Evolutionary conservation across 495 filamentous ascomycete species (phyloP).

Genomic region (Pseudevernia furfuracea): DNA sequence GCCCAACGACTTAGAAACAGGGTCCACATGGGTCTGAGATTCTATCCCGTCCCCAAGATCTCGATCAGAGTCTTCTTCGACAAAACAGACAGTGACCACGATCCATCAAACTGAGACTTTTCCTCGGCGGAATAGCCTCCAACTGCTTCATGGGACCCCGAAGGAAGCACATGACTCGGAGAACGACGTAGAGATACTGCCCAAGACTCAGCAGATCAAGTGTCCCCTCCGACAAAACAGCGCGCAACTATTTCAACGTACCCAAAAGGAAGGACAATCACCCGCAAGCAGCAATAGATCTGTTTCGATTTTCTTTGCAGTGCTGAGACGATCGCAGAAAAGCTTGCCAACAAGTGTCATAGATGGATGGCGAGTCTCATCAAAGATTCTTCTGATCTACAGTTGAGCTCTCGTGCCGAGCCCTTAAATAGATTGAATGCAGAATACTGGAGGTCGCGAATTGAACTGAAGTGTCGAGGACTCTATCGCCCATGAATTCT

Average conservation of each 20-base stretch:
- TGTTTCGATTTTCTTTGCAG: slow-evolving; percentile 27
- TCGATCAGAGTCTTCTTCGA: no score
- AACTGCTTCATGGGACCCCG: background rate
- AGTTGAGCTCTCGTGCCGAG: slow-evolving; percentile 1
- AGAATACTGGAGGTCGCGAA: no score
- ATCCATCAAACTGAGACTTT: background rate
- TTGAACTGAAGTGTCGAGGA: no score
- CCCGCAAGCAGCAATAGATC: background rate
- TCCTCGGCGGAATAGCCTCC: background rate
- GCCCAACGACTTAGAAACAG: no score
- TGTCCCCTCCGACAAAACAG: background rate
- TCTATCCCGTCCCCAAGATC: no score
- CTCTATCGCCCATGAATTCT: no score
- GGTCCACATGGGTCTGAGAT: no score
- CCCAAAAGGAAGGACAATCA: slow-evolving; percentile 4
- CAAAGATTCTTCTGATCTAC: background rate
- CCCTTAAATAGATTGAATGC: slow-evolving; percentile 13
- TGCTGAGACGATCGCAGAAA: slow-evolving; percentile 25
- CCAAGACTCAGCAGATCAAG: background rate
- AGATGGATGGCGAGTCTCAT: slow-evolving; percentile 10
- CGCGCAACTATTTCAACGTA: background rate
- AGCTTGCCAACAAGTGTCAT: slow-evolving; percentile 25
- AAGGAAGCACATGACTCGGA: background rate
- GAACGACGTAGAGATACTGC: no score
- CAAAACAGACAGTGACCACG: background rate